These are phyloP conservation scores for Ascoidea rubescens DNA, from an alignment of 805 yeast genomes.

Conservation along the genomic window DNA sequence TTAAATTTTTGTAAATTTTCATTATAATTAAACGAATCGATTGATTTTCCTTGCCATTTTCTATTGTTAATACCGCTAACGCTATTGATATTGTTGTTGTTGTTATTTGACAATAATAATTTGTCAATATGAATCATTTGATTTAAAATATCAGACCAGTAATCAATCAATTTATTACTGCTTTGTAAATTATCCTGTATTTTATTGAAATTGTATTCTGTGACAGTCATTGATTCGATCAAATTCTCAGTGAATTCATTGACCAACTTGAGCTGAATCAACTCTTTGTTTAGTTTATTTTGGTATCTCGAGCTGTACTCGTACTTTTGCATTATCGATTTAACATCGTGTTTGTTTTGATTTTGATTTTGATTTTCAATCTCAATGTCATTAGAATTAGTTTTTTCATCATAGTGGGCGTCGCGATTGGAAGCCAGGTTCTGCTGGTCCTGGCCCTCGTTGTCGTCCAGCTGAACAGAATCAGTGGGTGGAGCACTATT, in stretches of 20 bases:
- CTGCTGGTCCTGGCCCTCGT: not conserved
- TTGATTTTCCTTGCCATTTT: constrained; percentile 9
- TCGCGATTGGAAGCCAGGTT: not conserved
- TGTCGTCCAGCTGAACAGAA: no score
- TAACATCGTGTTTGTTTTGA: not conserved
- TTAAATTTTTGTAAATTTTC: constrained; percentile 4
- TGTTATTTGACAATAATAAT: constrained; percentile 4
- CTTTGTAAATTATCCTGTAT: not conserved
- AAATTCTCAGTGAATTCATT: constrained; percentile 6
- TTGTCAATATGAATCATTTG: constrained; percentile 8
- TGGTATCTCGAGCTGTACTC: not conserved
- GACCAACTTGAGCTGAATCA: constrained; percentile 2
- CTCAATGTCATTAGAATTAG: not conserved
- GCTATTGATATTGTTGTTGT: not conserved
- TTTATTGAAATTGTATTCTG: not conserved
- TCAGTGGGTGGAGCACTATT: no score
- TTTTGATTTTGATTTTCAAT: no score
- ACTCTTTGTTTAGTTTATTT: not conserved
- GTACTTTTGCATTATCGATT: no score
- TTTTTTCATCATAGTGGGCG: not conserved
- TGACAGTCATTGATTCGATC: not conserved
- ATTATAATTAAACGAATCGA: constrained; percentile 2
- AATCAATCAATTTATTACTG: constrained; percentile 7
- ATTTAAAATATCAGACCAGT: constrained; percentile 9
- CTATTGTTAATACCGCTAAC: not conserved